Base-by-base conservation (phyloP, 2,329 filamentous ascomycete genomes). In the Talaromyces pinophilus region DNA sequence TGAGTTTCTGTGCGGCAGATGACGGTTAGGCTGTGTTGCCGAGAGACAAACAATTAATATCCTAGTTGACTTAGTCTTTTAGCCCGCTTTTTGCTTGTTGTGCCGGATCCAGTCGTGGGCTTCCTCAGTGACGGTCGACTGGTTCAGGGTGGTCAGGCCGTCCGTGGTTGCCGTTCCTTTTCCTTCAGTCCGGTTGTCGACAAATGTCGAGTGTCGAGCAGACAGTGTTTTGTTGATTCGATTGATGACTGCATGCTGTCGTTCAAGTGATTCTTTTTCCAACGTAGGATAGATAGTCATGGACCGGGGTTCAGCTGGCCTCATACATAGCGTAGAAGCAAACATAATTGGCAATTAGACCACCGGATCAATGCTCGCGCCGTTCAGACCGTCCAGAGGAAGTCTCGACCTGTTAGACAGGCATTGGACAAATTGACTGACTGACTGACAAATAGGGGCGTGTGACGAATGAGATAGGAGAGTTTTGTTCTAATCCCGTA, bases 1-100 rank as follows among this genome's bases (percentile, higher is more conserved):
- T 25, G 38, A 22, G 1, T 46, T 33, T 44, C 40, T 63, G 22
- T 33, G 62, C 35, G 50, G 50, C 35, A 25, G 48, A 63, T 54
- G 61, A 54, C 48, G 61, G 19, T 28, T 63, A 55, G 61, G 61
- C 61, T 63, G 17, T 55, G 25, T 46, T 60, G 57, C 57, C 57
- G 57, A 60, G 57, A 40, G 33, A 40, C 52, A 55, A 54, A 54
- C 15, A 55, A 55, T 55, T 57, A 57, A 57, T 38, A 57, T 38
- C 50, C 50, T 35, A 35, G 50, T 55, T 55, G 44, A 11, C 7
- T 30, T 52, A 25, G 33, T 28, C 52, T 25, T 50, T 48, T 50
- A 50, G 62, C 50, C 62, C 62, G 52, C 40, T 64, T 64, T 64
- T 60, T 60, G 38, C 54, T 28, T n/a, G 40, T 33, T 59, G 30